Base-by-base conservation (phyloP, 805 yeast species). In the Candida ortonii region DNA sequence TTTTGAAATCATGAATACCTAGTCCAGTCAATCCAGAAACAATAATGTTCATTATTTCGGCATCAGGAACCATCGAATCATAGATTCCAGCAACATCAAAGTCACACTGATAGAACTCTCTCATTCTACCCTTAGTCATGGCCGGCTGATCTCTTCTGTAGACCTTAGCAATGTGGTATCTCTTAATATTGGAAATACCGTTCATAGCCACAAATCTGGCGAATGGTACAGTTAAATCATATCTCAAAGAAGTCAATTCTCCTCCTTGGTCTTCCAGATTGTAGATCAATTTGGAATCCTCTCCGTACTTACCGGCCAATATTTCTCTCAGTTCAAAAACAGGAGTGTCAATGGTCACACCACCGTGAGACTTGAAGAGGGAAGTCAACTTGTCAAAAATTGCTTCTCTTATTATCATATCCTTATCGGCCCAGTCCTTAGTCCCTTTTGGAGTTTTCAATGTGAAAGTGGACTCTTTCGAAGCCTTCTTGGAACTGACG, bases 71-170 rank as follows among this genome's bases (percentile, higher is more conserved):
- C 98, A 93, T 93, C 18, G 80, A 54, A 54, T 93, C 98, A 60
- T 84, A 90, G 38, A 61, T 64, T 34, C 99, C 99, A 15, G 99
- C 99, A 55, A 93, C 71, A 62, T 93, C 99, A 53, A 93, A 85
- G 67, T 93, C 99, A 70, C 99, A 93, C 67, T 93, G 99, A 64
- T 93, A 93, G 56, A 93, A 93, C 65, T 93, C 99, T 75, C 99
- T 84, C 98, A 93, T 93, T 65, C 99, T 78, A 43, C 99, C 99
- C 65, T 93, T 93, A 33, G 97, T 90, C 98, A 93, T 93, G 7
- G 99, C 99, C 5, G 99, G 99, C 65, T 93, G 99, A 61, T 93
- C 99, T 66, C 99, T 84, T 69, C 99, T 80, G 67, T 93, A 93
- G 35, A 93, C 99, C 62, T 93, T 93, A 50, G 99, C 98, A 46